Base-by-base conservation (phyloP, 2,329 filamentous ascomycete genomes). In the Macrophomina tecta region DNA sequence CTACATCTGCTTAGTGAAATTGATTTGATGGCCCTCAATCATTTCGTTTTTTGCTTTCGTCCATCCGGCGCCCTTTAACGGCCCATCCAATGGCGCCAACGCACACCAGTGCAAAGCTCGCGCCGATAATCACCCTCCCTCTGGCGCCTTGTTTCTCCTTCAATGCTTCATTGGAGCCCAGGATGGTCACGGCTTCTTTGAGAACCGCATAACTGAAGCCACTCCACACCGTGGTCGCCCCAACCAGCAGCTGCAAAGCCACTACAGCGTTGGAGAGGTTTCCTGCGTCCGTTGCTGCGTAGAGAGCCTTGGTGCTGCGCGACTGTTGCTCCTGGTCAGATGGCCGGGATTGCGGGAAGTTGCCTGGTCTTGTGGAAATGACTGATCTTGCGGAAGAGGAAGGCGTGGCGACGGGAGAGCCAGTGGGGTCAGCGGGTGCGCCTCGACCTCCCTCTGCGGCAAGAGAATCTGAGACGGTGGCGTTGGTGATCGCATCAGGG, bases 141-240 rank as follows among this genome's bases (percentile, higher is more conserved):
- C 79, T 73, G n/a, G 77, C 76, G 2, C 82, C 82, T 68, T 84
- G 82, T 70, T 80, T 83, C 56, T 73, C 77, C 72, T 84, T 84
- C 66, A 84, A 70, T 68, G 69, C 75, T 69, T 83, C 82, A 67
- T 84, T 76, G 18, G 77, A 74, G 0, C 82, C 82, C 49, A 98
- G 77, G 66, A 98, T 97, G 78, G 91, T 96, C 38, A 98, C 94
- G 0, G 93, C 94, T 73, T 97, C 91, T 77, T 95, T 97, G 71
- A 89, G 92, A 76, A 90, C 96, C 6, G 97, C 85, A 77, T 99
- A 99, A 78, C 94, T 97, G 14, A 94, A 84, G 7, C 95, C 95
- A 69, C 93, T 97, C 92, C 94, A 98, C 5, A 97, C 80, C 0
- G 95, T 99, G 4, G 95, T 99, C 0, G 85, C 87, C 0, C 93